These are phyloP conservation scores for Zygosaccharomyces sapae DNA, from an alignment of 1,139 yeast genomes.

Conservation along the genomic window DNA sequence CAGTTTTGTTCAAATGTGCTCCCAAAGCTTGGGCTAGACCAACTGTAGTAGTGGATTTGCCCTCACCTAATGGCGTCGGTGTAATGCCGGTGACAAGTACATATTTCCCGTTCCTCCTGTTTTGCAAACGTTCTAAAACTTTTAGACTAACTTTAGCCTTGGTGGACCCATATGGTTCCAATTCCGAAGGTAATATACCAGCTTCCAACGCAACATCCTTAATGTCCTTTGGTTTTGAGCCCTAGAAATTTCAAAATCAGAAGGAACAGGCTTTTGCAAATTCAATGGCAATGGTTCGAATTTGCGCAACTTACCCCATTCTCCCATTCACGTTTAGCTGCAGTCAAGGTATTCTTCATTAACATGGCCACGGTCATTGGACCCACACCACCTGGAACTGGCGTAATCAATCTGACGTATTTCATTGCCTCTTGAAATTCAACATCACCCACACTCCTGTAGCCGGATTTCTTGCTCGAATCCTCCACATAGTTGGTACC, in stretches of 20 bases:
- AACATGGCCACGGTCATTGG: conserved; percentile 99
- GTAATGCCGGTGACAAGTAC: conserved; percentile 95
- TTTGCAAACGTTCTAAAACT: conserved; percentile 64
- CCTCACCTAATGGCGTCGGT: conserved; percentile 98
- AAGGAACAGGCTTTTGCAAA: conserved; percentile 78
- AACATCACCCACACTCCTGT: conserved; percentile 89
- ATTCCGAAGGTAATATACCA: conserved; percentile 75
- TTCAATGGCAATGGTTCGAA: conserved; percentile 57
- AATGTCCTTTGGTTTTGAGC: conserved; percentile 85
- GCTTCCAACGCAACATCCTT: conserved; percentile 77
- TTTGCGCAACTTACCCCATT: conserved; percentile 29
- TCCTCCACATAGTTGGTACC: conserved; percentile 90
- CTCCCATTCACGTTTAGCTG: conserved; percentile 54
- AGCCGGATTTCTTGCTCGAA: conserved; percentile 71
- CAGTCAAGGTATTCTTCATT: conserved; percentile 76
- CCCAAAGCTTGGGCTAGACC: conserved; percentile 96
- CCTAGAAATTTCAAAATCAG: conserved; percentile 89
- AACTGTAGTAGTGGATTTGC: conserved; percentile 94
- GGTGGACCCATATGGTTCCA: conserved; percentile 87
- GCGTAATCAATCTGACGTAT: conserved; percentile 76
- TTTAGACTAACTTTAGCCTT: conserved; percentile 86
- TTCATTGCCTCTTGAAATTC: conserved; percentile 66
- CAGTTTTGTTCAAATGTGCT: conserved; percentile 80
- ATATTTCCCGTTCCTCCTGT: conserved; percentile 78
- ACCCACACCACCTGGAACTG: conserved; percentile 99